Evolutionary conservation across 441 rosid genomes (phyloP).

Genomic region (Isatis lusitanica): DNA sequence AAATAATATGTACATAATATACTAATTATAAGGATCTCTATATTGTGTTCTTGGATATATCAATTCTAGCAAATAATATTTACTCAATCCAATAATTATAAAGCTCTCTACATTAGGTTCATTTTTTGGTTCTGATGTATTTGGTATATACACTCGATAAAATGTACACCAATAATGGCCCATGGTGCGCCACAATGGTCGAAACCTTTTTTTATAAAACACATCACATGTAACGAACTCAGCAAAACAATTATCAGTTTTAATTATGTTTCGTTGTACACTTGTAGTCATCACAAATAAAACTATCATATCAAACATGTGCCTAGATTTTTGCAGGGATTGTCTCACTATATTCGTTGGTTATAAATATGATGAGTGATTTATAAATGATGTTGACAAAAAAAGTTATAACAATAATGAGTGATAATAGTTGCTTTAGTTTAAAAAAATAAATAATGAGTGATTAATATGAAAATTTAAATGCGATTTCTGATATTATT

Average conservation of each 20-base stretch:
- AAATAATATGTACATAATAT: not conserved
- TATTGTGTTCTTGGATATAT: constrained; percentile 6
- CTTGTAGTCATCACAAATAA: not conserved
- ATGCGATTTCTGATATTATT: not conserved
- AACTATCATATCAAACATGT: constrained; percentile 25
- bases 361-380: not conserved
- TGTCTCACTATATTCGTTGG: constrained; percentile 15
- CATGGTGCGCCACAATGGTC: constrained; percentile 27
- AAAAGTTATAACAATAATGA: too few species aligned
- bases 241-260: constrained; percentile 23
- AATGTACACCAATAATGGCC: constrained; percentile 6
- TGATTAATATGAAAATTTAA: not conserved
- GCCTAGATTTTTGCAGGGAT: constrained; percentile 22
- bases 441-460: too few species aligned
- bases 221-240: constrained; percentile 33
- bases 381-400: not conserved
- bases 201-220: constrained; percentile 17
- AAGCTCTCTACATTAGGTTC: not conserved
- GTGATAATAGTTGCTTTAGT: too few species aligned
- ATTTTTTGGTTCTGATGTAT: not conserved
- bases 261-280: not conserved
- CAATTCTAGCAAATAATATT: not conserved
- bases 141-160: not conserved
- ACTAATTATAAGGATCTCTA: not conserved
- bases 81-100: not conserved